Evolutionary conservation across 1,284 basidiomycete species (phyloP).

Genomic region (Apiotrichum brassicae): DNA sequence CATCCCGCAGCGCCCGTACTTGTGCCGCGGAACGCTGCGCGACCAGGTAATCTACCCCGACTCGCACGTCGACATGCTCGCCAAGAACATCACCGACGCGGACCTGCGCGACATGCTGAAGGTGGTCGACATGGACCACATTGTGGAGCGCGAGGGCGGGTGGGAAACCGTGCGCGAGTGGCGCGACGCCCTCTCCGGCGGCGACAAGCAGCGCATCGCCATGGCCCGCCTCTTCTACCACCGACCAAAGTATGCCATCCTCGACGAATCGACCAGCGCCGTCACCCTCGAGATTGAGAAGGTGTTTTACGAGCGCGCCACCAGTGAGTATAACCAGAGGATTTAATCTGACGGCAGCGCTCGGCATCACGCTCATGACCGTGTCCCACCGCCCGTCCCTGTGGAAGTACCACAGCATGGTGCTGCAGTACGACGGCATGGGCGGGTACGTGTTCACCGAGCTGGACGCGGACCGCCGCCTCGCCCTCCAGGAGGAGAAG

Average conservation of each 20-base stretch:
- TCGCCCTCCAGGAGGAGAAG: slow-evolving; percentile 91
- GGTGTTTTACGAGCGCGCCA: slow-evolving; percentile 92
- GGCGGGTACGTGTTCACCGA: slow-evolving; percentile 65
- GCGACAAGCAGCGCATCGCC: slow-evolving; percentile 69
- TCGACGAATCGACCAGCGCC: slow-evolving; percentile 92
- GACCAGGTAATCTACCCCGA: slow-evolving; percentile 84
- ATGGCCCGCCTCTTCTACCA: slow-evolving; percentile 98
- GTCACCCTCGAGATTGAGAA: slow-evolving; percentile 91
- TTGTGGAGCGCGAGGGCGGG: slow-evolving; percentile 93
- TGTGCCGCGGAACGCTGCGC: slow-evolving; percentile 84
- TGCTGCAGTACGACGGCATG: slow-evolving; percentile 71
- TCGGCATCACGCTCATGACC: slow-evolving; percentile 83
- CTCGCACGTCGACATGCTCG: slow-evolving; percentile 55
- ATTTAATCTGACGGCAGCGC: slow-evolving; percentile 35
- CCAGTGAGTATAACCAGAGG: slow-evolving; percentile 44
- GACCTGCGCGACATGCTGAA: slow-evolving; percentile 69
- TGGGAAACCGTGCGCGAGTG: slow-evolving; percentile 87
- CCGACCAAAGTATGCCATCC: slow-evolving; percentile 89
- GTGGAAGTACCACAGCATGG: slow-evolving; percentile 91
- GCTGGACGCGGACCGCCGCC: slow-evolving; percentile 81
- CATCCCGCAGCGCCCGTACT: slow-evolving; percentile 92
- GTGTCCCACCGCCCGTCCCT: slow-evolving; percentile 87
- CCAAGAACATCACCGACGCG: slow-evolving; percentile 65
- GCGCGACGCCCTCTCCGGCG: slow-evolving; percentile 79
- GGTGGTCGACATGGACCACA: slow-evolving; percentile 75